Evolutionary conservation across 129 eudicot species (phyloP).

Genomic region (Lonicera japonica): DNA sequence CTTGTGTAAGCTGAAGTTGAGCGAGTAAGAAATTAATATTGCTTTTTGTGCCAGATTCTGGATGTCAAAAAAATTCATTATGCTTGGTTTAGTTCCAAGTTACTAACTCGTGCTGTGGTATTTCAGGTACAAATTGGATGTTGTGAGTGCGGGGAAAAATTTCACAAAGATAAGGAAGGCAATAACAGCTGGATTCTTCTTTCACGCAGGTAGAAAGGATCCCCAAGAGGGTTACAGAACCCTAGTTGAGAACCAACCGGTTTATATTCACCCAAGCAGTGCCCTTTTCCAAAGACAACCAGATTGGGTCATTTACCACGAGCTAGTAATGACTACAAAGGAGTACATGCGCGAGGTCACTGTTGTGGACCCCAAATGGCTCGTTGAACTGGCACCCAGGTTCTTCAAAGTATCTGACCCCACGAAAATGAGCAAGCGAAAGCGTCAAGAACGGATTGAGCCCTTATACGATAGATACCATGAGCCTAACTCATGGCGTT

Average conservation of each 20-base stretch:
- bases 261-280: conserved; percentile 77
- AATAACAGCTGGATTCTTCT: conserved; percentile 71
- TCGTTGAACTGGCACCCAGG: conserved; percentile 72
- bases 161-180: conserved; percentile 69
- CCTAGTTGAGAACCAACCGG: conserved; percentile 74
- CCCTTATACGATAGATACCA: conserved; percentile 77
- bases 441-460: conserved; percentile 81
- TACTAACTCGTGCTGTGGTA: conserved; percentile 8
- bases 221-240: conserved; percentile 87
- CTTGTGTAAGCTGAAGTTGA: background rate
- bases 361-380: conserved; percentile 85
- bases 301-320: conserved; percentile 89
- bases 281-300: conserved; percentile 89
- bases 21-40: background rate
- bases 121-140: conserved; percentile 76
- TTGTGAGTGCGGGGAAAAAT: conserved; percentile 68
- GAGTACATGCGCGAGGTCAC: conserved; percentile 90
- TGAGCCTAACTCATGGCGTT: conserved; percentile 89
- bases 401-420: conserved; percentile 82
- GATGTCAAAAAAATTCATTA: background rate
- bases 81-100: background rate
- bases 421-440: conserved; percentile 79
- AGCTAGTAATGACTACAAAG: conserved; percentile 78
- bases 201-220: conserved; percentile 75
- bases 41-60: background rate